Base-by-base conservation (phyloP, 1,139 yeast genomes). In the Kodamaea ohmeri region DNA sequence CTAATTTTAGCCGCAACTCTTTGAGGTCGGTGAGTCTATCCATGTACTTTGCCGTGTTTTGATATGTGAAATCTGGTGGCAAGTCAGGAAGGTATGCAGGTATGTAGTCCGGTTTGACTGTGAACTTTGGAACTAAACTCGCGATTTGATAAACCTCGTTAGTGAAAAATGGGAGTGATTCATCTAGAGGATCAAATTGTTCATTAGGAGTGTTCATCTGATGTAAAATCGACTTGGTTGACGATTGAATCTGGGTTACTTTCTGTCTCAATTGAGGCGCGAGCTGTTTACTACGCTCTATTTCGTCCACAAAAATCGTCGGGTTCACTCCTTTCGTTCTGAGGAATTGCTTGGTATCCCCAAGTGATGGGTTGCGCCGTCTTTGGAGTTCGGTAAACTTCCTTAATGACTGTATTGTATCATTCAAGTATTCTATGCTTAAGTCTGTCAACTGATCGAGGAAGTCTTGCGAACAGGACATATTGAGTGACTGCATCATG, bases 1-100 rank as follows among this genome's bases (percentile, higher is more conserved):
- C 92, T 38, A 89, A 65, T 50, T 76, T 76, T 42, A 84, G 74
- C 45, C 94, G 67, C 37, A 90, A 71, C 41, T 76, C 67, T 45
- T 83, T 77, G 49, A 90, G 87, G 54, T 87, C 94, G 0, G 82
- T 75, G n/a, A 81, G 62, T 14, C 83, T 68, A 21, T 77, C 67
- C 45, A 79, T 71, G 55, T 70, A 87, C 44, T 73, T 71, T 0
- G 95, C 83, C 0, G 96, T 85, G 37, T 78, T 73, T 58, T 78
- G 80, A 55, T 83, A 90, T 0, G 97, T 90, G 59, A 89, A 94
- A 52, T 87, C 96, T 0, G 97, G 96, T 1, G 97, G 97, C 26
- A 89, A 69, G 16, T 79, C 80, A 0, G 97, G 97, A 52, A 90
- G 65, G 79, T 88, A 88, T 4, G 63, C 52, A 0, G 95, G 95